Conservation (phyloP, 306 rosid genomes). For the cucumber (Cucumis sativus) region DNA sequence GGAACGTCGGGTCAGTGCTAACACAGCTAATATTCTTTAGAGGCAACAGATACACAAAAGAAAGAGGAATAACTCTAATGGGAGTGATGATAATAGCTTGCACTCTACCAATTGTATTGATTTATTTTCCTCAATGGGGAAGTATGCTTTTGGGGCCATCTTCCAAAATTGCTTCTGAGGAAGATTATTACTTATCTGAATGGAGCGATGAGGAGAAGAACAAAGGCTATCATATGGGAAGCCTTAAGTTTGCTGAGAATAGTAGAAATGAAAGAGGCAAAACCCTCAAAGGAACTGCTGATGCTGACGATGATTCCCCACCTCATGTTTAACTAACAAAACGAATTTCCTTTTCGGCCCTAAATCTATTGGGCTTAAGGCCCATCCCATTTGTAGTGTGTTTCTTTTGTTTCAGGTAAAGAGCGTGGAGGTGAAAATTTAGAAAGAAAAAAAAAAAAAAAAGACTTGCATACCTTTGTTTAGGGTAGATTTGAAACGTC, state of each 20-base stretch:
- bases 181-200: conserved; percentile 63
- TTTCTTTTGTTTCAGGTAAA: too few species aligned
- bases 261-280: conserved; percentile 56
- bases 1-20: conserved; percentile 77
- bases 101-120: conserved; percentile 42
- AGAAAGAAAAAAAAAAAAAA: too few species aligned
- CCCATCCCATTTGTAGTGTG: too few species aligned
- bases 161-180: conserved; percentile 32
- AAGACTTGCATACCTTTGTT: too few species aligned
- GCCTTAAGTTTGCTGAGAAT: conserved; percentile 65
- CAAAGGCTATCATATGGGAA: conserved; percentile 44
- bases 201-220: conserved; percentile 56
- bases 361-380: too few species aligned
- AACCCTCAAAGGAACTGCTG: conserved; percentile 20
- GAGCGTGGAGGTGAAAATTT: too few species aligned
- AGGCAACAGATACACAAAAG: conserved; percentile 62
- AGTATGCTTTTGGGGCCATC: conserved; percentile 68
- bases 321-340: not conserved
- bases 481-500: too few species aligned
- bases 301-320: conserved; percentile 27
- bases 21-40: conserved; percentile 73
- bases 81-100: conserved; percentile 67
- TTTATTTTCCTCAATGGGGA: conserved; percentile 87
- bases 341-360: too few species aligned
- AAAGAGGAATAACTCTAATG: conserved; percentile 78